Percentiles rank a stretch among this genome's conserved stretches.
These are phyloP conservation scores for Pyrenophora seminiperda DNA, from an alignment of 2,329 filamentous ascomycete species.

Conservation along the genomic window DNA sequence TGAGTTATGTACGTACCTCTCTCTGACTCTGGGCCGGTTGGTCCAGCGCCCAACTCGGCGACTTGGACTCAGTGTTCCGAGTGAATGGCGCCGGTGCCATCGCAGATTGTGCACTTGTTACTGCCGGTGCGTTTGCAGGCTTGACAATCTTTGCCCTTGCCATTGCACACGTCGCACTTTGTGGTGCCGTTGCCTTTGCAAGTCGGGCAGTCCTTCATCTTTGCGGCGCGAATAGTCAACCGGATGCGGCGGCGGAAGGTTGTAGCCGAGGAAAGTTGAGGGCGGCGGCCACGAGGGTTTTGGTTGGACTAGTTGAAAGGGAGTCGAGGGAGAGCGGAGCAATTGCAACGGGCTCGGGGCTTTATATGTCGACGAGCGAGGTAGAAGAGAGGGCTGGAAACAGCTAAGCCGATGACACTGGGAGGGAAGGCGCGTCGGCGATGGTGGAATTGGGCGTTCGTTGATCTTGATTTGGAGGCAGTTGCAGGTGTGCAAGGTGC, in stretches of 20 bases:
- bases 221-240: conserved; percentile 4
- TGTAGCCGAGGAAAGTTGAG: conserved; percentile 6
- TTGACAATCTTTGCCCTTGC: conserved; percentile 36
- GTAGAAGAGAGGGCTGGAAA: too few species aligned
- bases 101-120: conserved; percentile 40
- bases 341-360: too few species aligned
- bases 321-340: too few species aligned
- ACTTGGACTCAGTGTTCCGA: conserved; percentile 28
- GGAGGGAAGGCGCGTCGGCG: conserved; percentile 10
- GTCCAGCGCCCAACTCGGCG: neutral
- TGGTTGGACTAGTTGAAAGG: too few species aligned
- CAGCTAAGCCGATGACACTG: neutral
- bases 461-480: conserved; percentile 1
- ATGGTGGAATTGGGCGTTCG: neutral
- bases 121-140: conserved; percentile 37
- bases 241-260: conserved; percentile 13
- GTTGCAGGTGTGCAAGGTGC: conserved; percentile 1
- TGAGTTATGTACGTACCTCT: conserved; percentile 3
- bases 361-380: too few species aligned
- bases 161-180: conserved; percentile 36
- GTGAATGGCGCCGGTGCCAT: conserved; percentile 42
- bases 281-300: too few species aligned
- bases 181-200: conserved; percentile 40
- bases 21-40: neutral
- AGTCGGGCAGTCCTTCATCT: conserved; percentile 41